Base-by-base conservation (phyloP, 495 filamentous ascomycete species). In the Annulohypoxylon bovei region DNA sequence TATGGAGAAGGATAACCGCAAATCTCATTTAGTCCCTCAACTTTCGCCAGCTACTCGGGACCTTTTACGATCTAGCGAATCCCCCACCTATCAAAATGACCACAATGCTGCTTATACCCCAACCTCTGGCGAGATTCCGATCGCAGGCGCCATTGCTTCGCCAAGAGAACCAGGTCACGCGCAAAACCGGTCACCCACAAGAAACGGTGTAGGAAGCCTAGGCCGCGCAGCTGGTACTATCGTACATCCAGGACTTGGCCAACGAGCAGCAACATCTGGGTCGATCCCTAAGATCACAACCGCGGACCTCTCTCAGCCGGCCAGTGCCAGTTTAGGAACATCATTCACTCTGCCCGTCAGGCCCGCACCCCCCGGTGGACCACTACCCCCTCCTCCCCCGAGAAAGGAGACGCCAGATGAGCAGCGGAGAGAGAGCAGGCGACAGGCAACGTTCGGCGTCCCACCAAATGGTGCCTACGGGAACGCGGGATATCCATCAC, bases 1-100 rank as follows among this genome's bases (percentile, higher is more conserved):
- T 85, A 94, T 97, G 88, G 92, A 96, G 68, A 87, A 88, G 65
- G 89, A 97, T 71, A 95, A 97, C 74, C 92, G 94, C 72, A 96
- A 94, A 78, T 96, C 93, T 5, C 94, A 98, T 79, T 86, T 97
- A 37, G 90, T 87, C 23, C 90, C 92, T 40, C 88, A 84, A 74
- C 81, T 84, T 59, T 90, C 83, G 53, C 88, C 82, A 42, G 81
- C 86, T 42, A 88, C 86, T 4, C 84, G 88, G 71, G 84, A 85
- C 12, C 81, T 88, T 11, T 77, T 89, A 50, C 84, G 86, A 28
- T 84, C 83, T 30, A 80, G 78, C 71, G 85, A 87, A 56, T 86
- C 84, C 7, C 84, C 84, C 20, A 66, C 81, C 74, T 71, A 82
- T 76, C 64, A 71, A 9, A 70, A 56, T 30, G 75, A 68, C 73